Evolutionary conservation across 441 rosid species (phyloP), one percentile per base, ranked within the genome.

Genomic region (Jatropha podagrica): DNA sequence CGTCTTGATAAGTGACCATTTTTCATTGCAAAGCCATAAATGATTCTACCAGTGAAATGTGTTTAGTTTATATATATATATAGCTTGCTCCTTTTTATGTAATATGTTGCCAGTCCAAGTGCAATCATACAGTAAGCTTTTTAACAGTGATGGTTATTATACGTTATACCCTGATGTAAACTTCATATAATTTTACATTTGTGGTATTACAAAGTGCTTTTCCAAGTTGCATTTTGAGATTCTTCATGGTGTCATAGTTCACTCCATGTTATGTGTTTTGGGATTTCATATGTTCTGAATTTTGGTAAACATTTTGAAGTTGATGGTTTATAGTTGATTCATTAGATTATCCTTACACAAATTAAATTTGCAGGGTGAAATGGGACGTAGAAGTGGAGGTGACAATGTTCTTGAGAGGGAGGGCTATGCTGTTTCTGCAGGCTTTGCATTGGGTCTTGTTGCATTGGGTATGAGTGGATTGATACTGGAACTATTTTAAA

Each of bases 401-500:
- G 99, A 96, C 82, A 96, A 96, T 79, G 99, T 94, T 71, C 99
- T 94, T 85, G 99, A 96, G 85, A 91, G 99, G 86, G 99, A 96
- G 88, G 99, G 97, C 54, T 92, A 96, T 89, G 98, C 96, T 81
- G 95, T 92, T 81, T 90, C 99, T 85, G 98, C 99, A 23, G 99
- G 99, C 81, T 92, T 94, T 85, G 80, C 98, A 61, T 79, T 96
- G 81, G 99, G 99, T 84, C 98, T 96, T 81, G 97, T 94, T 78
- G 94, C 98, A 68, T 78, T 96, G 85, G 98, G 99, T 96, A 90
- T 68, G 90, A 66, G 61, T 60, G 26, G 40, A 67, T 66, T 42
- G 18, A 51, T 65, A 49, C 15, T 65, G 60, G 10, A 41, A 63
- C 55, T 40, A 68, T 27, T 69, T 18, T 41, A 70, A 66, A 40